Base-by-base conservation (phyloP, 192 early-diverging fungal species). In the Polychytrium aggregatum region DNA sequence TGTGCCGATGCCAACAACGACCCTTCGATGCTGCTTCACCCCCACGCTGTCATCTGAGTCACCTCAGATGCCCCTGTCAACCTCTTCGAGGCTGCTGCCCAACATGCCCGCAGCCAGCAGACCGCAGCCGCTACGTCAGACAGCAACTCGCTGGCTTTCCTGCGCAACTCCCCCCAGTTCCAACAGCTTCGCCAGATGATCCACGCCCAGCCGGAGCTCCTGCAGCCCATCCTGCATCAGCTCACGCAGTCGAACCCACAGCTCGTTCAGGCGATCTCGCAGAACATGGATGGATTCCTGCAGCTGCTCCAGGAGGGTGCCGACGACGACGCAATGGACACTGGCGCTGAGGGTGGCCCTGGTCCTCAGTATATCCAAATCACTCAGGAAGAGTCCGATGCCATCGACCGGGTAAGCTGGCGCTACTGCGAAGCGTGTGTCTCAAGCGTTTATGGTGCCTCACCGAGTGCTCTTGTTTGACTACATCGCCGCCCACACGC, bases 121-220 rank as follows among this genome's bases (percentile, higher is more conserved):
- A 54, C 57, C 41, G 60, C 61, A 34, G 31, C 27, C 16, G 44
- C 43, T 46, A 52, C 70, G 47, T 60, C 45, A n/a, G 38, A 50
- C 21, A 44, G 50, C 21, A 63, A 44, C 33, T 55, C 46, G 30
- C 42, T 76, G 77, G 62, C 64, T 21, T 62, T 71, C 41, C 60
- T 97, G 51, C 65, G 85, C 55, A 77, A 83, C 40, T 74, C 78
- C 39, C 85, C 88, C 27, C 90, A 95, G 57, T 93, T 96, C 60
- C 86, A 90, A 56, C 82, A 92, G 58, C 77, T 98, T 33, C 86
- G 90, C 42, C 80, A 85, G 57, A 52, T 93, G 48, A 81, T 95
- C 20, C 88, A 84, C 41, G 59, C 71, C 13, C 86, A 96, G 67
- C 94, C 94, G 38, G 70, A 78, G 17, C 68, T 95, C 56, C 67